These are phyloP conservation scores for Exophiala aquamarina DNA, from an alignment of 2,329 filamentous ascomycete species.

Conservation along the genomic window DNA sequence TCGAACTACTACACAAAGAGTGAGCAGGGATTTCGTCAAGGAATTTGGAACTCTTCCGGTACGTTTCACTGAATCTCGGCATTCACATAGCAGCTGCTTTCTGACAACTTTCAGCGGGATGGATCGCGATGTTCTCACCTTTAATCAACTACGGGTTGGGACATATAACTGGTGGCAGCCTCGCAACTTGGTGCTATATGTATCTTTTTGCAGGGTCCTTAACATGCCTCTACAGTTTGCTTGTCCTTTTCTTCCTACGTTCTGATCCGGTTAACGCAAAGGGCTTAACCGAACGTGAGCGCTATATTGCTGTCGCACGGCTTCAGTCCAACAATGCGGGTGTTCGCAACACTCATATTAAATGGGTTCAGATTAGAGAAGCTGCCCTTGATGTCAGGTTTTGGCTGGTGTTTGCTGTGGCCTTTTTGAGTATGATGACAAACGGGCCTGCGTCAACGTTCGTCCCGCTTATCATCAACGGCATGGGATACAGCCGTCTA, in stretches of 20 bases:
- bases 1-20: slow-evolving; percentile 62
- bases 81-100: neutral
- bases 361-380: slow-evolving; percentile 58
- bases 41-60: too few relatives aligned
- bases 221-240: slow-evolving; percentile 58
- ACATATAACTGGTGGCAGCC: slow-evolving; percentile 52
- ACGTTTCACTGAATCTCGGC: neutral
- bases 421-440: slow-evolving; percentile 66
- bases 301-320: slow-evolving; percentile 63
- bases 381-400: slow-evolving; percentile 59
- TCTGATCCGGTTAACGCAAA: slow-evolving; percentile 66
- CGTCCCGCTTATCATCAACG: slow-evolving; percentile 68
- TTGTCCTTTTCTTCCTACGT: slow-evolving; percentile 62
- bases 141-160: slow-evolving; percentile 67
- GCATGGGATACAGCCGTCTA: slow-evolving; percentile 54
- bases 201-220: slow-evolving; percentile 64
- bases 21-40: slow-evolving; percentile 64
- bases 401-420: slow-evolving; percentile 64
- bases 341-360: slow-evolving; percentile 60
- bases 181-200: slow-evolving; percentile 68
- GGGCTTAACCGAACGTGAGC: slow-evolving; percentile 65
- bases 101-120: slow-evolving; percentile 39
- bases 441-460: slow-evolving; percentile 68
- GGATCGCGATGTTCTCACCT: slow-evolving; percentile 46
- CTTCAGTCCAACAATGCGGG: slow-evolving; percentile 63